Base-by-base conservation (phyloP, 805 yeast species). In the Yamadazyma sp. region DNA sequence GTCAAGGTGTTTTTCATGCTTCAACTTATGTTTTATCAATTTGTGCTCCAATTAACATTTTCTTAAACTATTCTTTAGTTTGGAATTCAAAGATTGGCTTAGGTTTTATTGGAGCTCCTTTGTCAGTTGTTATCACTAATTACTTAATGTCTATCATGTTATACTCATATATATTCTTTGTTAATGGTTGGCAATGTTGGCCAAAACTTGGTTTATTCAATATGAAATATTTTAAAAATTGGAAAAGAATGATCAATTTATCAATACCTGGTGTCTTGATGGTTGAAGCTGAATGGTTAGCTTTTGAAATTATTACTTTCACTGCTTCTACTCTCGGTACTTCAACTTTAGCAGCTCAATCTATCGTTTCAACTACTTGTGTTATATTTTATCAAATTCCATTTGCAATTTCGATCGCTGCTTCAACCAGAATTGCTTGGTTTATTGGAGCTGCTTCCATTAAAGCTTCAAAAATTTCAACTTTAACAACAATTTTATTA, bases 1-100 rank as follows among this genome's bases (percentile, higher is more conserved):
- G 86, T 30, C 91, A 84, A 61, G 86, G 86, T 16, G 73, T 82
- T 6, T 84, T 83, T 58, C 86, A 83, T 55, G 91, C 91, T 6
- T 80, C 88, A 8, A 83, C 89, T 0, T 79, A 81, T 45, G 82
- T 82, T 17, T 61, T 84, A 26, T 59, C 76, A 25, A 48, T 83
- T 19, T 82, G 87, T 59, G 89, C 89, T 3, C 91, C 93, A 7
- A 56, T 83, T 41, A 84, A 84, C 51, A 83, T 82, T 0, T 40
- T 78, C 19, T 58, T 82, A 58, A 83, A 83, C 48, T 84, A 80
- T 49, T 39, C 71, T 13, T 62, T 84, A 29, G 91, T 84, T n/a
- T 80, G 91, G 88, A 68, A 73, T 49, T 44, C 56, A 23, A 47
- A 39, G 3, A 53, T 79, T 30, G 80, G 80, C 1, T 38, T 76